Evolutionary conservation across 2,329 filamentous ascomycete species (phyloP), one percentile per base, ranked within the genome.

Genomic region (Leptographium lundbergii): DNA sequence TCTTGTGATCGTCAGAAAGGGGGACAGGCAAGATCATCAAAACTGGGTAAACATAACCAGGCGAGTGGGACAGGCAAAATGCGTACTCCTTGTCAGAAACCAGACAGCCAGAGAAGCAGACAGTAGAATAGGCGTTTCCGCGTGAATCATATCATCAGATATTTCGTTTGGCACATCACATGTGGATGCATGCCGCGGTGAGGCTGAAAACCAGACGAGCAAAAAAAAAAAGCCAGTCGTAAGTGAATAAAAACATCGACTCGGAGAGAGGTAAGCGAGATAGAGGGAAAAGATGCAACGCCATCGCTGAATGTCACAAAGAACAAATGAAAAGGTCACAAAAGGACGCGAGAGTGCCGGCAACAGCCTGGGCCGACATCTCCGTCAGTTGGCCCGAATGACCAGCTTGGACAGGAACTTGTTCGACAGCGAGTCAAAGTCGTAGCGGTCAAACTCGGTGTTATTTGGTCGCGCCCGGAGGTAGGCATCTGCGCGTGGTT

Each of bases 381-480:
- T 25, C 6, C 19, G n/a, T 71, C 80, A 95, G 77, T 95, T 95
- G 68, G 92, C 89, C 67, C 92, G 90, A 72, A 96, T 96, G 71
- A 96, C 91, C 69, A 97, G 83, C 75, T 95, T 95, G 45, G 91
- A 95, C 66, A 96, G 77, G 78, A 97, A 96, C 78, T 96, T 97
- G 79, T 96, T 96, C 57, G 91, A 95, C 70, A 97, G 75, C 62
- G 86, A 94, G 77, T 97, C 92, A 70, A 96, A 97, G 76, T 97
- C 89, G 67, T 87, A 83, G 66, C 89, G 85, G 76, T 96, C 88
- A 72, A 96, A 97, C 73, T 87, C 89, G 68, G 87, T 63, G 51
- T 84, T 58, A 60, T 86, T 85, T 65, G 83, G 81, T 66, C 92
- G 88, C 62, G 84, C 84, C 68, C 89, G 86, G 62, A 97, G 81